These are phyloP conservation scores for Colletotrichum gigasporum DNA, from an alignment of 2,329 filamentous ascomycete species.

Conservation along the genomic window DNA sequence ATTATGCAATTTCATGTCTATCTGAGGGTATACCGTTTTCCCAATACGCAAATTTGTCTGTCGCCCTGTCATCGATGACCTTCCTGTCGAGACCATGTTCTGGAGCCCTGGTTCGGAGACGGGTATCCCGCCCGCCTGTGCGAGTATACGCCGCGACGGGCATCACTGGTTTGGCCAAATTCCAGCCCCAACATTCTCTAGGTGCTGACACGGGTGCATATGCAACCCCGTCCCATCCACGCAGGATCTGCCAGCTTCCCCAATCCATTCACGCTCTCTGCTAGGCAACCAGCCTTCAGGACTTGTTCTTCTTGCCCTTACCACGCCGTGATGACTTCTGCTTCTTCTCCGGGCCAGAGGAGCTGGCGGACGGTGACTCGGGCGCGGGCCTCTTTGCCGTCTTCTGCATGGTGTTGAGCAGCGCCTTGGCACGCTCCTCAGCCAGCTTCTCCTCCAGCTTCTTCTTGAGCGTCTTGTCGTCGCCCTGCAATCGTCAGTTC, in stretches of 20 bases:
- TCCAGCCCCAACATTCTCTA: too few species aligned
- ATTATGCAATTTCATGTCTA: not conserved
- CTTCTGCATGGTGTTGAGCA: constrained; percentile 54
- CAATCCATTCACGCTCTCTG: not conserved
- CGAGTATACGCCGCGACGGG: too few species aligned
- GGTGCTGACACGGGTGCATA: too few species aligned
- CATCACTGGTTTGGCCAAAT: too few species aligned
- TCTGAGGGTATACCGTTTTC: constrained; percentile 16
- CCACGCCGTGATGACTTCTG: constrained; percentile 41
- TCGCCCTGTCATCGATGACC: not conserved
- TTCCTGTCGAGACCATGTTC: not conserved
- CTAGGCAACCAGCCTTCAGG: not conserved
- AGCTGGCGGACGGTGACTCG: constrained; percentile 38
- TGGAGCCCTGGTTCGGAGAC: too few species aligned
- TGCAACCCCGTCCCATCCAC: too few species aligned
- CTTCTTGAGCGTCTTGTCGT: constrained; percentile 61
- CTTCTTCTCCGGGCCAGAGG: constrained; percentile 41
- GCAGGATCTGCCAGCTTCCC: too few species aligned
- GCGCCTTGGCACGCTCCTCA: constrained; percentile 63
- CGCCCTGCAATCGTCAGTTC: constrained; percentile 44
- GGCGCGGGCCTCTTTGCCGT: constrained; percentile 54
- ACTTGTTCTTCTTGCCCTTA: constrained; percentile 33
- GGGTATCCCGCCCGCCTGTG: too few species aligned
- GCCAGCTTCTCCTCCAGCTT: constrained; percentile 66
- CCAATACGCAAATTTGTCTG: not conserved